phyloP scores from a whole-genome alignment of 176 grass and related monocot genomes.

The Guadua angustifolia region DNA sequence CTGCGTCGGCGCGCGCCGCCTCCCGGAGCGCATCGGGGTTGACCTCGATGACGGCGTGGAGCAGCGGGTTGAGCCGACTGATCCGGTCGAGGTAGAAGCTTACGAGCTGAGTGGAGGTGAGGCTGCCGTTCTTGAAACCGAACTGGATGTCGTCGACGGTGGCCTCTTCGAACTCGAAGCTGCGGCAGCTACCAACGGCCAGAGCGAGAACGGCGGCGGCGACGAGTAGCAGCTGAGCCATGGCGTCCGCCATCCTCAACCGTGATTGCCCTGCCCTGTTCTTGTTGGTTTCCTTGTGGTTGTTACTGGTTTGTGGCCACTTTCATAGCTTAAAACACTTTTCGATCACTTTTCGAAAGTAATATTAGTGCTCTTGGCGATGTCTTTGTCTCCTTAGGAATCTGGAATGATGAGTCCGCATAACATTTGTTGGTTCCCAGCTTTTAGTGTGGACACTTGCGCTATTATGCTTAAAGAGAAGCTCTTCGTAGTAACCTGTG shows the following conservation, averaged over 20 bases:
- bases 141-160: constrained; percentile 52
- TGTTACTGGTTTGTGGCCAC: too few species aligned
- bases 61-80: constrained; percentile 43
- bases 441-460: too few species aligned
- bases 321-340: too few species aligned
- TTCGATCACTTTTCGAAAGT: too few species aligned
- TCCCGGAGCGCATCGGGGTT: constrained; percentile 39
- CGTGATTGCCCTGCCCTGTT: too few species aligned
- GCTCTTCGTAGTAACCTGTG: background rate
- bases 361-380: too few species aligned
- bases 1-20: constrained; percentile 34
- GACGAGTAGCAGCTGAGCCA: background rate
- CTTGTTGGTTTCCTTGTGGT: too few species aligned
- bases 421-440: too few species aligned
- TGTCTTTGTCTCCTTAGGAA: too few species aligned
- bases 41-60: constrained; percentile 58
- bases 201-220: background rate
- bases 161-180: constrained; percentile 53
- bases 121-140: constrained; percentile 46
- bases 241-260: too few species aligned
- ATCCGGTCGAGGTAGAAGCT: constrained; percentile 41
- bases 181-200: background rate
- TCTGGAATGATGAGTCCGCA: too few species aligned
- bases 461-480: too few species aligned
- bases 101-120: constrained; percentile 46